A percentile compares a stretch with the other conserved stretches of the same genome.
phyloP scores from a whole-genome alignment of 257 asterid genomes.

The Euphrasia confusa region DNA sequence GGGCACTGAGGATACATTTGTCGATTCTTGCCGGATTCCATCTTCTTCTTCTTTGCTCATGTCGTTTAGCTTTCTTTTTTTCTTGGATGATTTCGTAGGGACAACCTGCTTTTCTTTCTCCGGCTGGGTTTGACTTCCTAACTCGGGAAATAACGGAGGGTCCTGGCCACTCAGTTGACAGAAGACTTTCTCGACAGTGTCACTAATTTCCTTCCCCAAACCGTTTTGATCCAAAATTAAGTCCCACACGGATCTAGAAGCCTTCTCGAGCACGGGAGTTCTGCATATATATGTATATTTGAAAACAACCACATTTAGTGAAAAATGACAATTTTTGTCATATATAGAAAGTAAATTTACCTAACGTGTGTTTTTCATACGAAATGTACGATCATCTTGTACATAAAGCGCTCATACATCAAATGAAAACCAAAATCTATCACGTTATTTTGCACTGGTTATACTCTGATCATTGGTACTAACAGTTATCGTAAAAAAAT shows the following conservation, averaged over 20 bases:
- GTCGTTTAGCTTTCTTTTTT: constrained; percentile 46
- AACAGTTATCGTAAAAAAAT: not conserved
- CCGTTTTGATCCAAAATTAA: constrained; percentile 83
- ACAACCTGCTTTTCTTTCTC: constrained; percentile 53
- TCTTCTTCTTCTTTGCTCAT: constrained; percentile 41
- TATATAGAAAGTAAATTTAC: not conserved
- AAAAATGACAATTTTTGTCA: not conserved
- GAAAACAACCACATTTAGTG: constrained; percentile 20
- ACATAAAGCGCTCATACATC: too few relatives aligned
- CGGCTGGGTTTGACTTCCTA: constrained; percentile 30
- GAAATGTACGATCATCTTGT: too few relatives aligned
- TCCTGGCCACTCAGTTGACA: constrained; percentile 87
- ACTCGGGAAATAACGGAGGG: constrained; percentile 68
- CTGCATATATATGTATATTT: constrained; percentile 35
- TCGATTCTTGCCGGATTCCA: constrained; percentile 33
- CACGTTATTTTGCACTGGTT: too few relatives aligned
- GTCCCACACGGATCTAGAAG: constrained; percentile 92
- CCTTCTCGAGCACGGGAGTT: constrained; percentile 92
- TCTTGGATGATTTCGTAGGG: constrained; percentile 56
- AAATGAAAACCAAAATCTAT: not conserved
- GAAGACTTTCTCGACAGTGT: constrained; percentile 79
- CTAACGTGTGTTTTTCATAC: not conserved
- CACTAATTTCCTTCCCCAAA: constrained; percentile 78
- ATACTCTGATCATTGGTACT: too few relatives aligned
- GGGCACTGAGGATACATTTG: constrained; percentile 24